Base-by-base conservation (phyloP, 768 basidiomycete species). In the Hirschioporus abietinus region DNA sequence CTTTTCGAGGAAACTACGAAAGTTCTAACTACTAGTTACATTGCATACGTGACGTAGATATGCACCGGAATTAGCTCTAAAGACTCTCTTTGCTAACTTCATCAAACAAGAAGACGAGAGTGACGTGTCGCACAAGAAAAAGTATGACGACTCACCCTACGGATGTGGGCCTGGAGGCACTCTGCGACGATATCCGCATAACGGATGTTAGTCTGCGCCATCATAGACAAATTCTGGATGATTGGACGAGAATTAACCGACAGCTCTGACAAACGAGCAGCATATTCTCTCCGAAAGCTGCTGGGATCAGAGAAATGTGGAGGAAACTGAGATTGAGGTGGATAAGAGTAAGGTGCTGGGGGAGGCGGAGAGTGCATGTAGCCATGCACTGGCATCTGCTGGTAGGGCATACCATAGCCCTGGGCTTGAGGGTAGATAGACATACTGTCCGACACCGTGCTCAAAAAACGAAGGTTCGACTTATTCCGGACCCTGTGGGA, bases 171-270 rank as follows among this genome's bases (percentile, higher is more conserved):
- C 71, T 95, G 92, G 36, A 96, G 76, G 74, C 91, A 92, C 69
- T 92, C 86, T 1, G 88, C 88, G 26, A 96, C 91, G 68, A 93
- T 86, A 64, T 89, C 87, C 65, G 89, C 86, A 78, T 88, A 93
- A 58, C 90, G 86, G 52, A 85, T 78, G 75, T 91, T 90, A 65
- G 96, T 92, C 78, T 94, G 91, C 64, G 97, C 96, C 71, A 92
- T 85, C 84, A 95, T 88, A 35, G 97, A 98, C 18, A 99, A 79
- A 68, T 85, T 86, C 79, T 97, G 94, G 70, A 99, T 99, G 68
- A 97, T 88, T 10, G 94, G 91, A 73, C 95, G 89, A 71, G 95
- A 96, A 79, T 99, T 99, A 83, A 95, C 89, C 64, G 88, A 93
- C 69, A 99, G 89, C 69, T 89, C 87, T 72, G 86, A 80, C 65